These are phyloP conservation scores for Syzygium aromaticum DNA, from an alignment of 345 rosid species.

Conservation along the genomic window DNA sequence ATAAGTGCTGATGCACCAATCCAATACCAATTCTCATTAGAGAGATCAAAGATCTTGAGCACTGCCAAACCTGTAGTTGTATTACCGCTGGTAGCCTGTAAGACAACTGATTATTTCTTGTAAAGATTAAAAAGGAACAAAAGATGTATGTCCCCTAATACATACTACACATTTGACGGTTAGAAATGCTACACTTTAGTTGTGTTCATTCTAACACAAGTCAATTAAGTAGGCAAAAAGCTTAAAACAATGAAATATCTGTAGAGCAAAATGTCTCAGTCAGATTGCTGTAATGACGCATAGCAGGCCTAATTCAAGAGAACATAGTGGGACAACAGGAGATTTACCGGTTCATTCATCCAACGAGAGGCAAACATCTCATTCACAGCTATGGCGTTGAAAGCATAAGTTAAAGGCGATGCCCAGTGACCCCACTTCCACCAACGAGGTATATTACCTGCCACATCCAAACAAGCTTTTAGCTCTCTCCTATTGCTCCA, in stretches of 20 bases:
- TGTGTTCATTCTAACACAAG: background rate
- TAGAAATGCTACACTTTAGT: background rate
- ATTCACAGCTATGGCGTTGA: conserved; percentile 56
- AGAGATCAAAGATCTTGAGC: conserved; percentile 30
- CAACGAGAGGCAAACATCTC: conserved; percentile 82
- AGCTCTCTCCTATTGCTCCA: background rate
- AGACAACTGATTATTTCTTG: background rate
- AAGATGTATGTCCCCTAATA: background rate
- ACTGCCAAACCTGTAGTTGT: conserved; percentile 45
- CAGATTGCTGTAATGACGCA: background rate
- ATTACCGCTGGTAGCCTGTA: conserved; percentile 7
- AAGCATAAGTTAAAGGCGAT: conserved; percentile 68
- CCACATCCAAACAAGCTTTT: conserved; percentile 71
- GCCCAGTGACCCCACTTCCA: conserved; percentile 92
- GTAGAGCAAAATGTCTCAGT: background rate
- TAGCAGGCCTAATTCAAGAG: background rate
- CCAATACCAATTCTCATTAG: conserved; percentile 71
- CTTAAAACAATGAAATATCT: background rate
- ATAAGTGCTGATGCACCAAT: conserved; percentile 53
- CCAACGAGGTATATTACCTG: conserved; percentile 58
- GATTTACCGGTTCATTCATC: conserved; percentile 44
- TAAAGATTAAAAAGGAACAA: background rate
- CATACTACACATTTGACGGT: background rate
- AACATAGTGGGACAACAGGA: background rate
- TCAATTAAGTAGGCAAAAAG: background rate